These are phyloP conservation scores for Coniochaeta sp. DNA, from an alignment of 2,329 filamentous ascomycete genomes.

Conservation along the genomic window DNA sequence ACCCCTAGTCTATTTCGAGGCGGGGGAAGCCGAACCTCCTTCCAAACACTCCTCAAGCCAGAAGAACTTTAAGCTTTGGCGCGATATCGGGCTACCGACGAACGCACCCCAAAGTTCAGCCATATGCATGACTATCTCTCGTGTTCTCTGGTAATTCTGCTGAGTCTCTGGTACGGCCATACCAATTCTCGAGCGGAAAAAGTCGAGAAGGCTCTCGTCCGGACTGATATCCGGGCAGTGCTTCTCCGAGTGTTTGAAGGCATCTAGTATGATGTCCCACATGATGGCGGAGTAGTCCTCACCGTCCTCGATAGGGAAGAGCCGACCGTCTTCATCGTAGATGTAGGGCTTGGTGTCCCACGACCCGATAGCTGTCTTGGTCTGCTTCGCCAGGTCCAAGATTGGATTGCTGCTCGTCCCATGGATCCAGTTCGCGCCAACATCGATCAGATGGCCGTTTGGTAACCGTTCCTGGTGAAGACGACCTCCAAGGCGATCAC, in stretches of 20 bases:
- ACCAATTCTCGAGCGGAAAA: conserved; percentile 37
- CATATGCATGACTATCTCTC: conserved; percentile 39
- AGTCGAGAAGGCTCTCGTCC: conserved; percentile 43
- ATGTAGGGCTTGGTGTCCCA: conserved; percentile 47
- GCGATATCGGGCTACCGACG: conserved; percentile 55
- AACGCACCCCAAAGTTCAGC: conserved; percentile 65
- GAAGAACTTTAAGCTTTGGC: conserved; percentile 67
- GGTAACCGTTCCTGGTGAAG: conserved; percentile 43
- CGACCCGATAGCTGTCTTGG: conserved; percentile 39
- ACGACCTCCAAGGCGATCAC: conserved; percentile 59
- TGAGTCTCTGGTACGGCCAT: conserved; percentile 38
- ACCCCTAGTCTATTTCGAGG: not conserved
- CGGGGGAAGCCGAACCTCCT: conserved; percentile 38
- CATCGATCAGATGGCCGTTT: conserved; percentile 43
- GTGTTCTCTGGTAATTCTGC: conserved; percentile 28
- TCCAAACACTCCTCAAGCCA: conserved; percentile 75
- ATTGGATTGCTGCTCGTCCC: conserved; percentile 66
- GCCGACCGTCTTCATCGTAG: conserved; percentile 47
- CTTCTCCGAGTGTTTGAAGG: conserved; percentile 59
- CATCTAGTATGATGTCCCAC: conserved; percentile 62
- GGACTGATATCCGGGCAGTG: conserved; percentile 38
- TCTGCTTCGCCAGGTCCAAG: conserved; percentile 55
- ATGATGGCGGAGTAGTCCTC: conserved; percentile 43
- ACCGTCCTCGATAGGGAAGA: conserved; percentile 38
- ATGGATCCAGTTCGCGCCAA: conserved; percentile 76